phyloP scores from a whole-genome alignment of 371 early-diverging fungal species.

The Thermomucor indicae-seudaticae region DNA sequence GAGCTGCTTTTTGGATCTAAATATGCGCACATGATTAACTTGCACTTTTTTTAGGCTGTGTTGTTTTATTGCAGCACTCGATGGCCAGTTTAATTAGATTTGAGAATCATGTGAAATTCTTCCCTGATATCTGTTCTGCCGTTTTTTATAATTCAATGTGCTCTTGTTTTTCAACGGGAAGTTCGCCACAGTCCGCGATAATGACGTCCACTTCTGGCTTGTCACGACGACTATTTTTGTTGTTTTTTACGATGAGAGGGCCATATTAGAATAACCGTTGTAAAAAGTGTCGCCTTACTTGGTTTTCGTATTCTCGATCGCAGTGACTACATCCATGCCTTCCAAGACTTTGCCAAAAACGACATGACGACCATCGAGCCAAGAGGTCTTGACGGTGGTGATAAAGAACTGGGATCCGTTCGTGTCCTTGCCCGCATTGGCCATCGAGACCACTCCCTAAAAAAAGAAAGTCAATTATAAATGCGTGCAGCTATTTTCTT shows the following conservation, averaged over 20 bases:
- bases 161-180: slow-evolving; percentile 44
- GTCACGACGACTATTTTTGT: slow-evolving; percentile 48
- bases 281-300: slow-evolving; percentile 15
- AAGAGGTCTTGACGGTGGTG: slow-evolving; percentile 73
- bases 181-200: slow-evolving; percentile 77
- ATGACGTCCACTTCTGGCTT: slow-evolving; percentile 59
- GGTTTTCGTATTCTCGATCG: slow-evolving; percentile 61
- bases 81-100: too few relatives aligned
- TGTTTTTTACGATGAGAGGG: too few relatives aligned
- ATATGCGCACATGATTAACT: too few relatives aligned
- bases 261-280: background rate
- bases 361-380: slow-evolving; percentile 87
- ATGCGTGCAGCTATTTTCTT: background rate
- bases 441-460: slow-evolving; percentile 88
- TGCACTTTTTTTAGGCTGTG: too few relatives aligned
- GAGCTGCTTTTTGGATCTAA: too few relatives aligned
- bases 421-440: slow-evolving; percentile 90
- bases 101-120: too few relatives aligned
- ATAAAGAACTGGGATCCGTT: slow-evolving; percentile 99
- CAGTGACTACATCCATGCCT: slow-evolving; percentile 71
- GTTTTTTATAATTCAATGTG: slow-evolving; percentile 37
- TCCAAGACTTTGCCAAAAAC: slow-evolving; percentile 88
- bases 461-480: slow-evolving; percentile 20
- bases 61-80: too few relatives aligned
- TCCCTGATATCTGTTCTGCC: background rate